These are phyloP conservation scores for Colletotrichum sp. DNA, from an alignment of 2,329 filamentous ascomycete genomes.

Conservation along the genomic window DNA sequence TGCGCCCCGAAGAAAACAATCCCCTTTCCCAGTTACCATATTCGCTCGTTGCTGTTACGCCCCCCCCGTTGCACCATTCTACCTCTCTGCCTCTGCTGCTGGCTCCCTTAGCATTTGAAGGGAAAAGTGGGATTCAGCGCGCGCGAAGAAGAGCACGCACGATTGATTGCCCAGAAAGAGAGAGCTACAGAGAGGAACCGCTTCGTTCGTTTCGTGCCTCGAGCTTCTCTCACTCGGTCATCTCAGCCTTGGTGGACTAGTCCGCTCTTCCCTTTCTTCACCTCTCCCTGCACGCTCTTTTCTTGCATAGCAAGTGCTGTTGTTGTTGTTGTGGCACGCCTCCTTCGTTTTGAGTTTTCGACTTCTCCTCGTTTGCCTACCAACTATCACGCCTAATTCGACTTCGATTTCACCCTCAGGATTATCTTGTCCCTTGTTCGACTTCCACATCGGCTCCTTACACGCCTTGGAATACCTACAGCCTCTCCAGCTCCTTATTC, in stretches of 20 bases:
- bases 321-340: not conserved
- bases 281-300: slow-evolving; percentile 14
- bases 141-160: not conserved
- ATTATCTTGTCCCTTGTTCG: not conserved
- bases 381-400: slow-evolving; percentile 7
- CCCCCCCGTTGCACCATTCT: not conserved
- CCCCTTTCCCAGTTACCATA: slow-evolving; percentile 18
- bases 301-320: slow-evolving; percentile 4
- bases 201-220: slow-evolving; percentile 9
- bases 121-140: not conserved
- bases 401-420: not conserved
- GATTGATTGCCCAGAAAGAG: not conserved
- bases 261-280: not conserved
- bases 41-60: not conserved
- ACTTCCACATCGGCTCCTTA: not conserved
- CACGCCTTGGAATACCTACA: not conserved
- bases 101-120: slow-evolving; percentile 4
- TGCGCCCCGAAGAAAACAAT: slow-evolving; percentile 22
- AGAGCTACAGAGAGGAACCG: not conserved
- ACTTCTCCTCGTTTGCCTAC: not conserved
- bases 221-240: slow-evolving; percentile 2
- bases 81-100: not conserved
- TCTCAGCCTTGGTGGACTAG: not conserved
- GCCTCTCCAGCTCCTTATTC: not conserved
- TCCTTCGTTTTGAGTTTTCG: slow-evolving; percentile 6